These are phyloP conservation scores for Psophocarpus tetragonolobus DNA, from an alignment of 306 rosid species.

Conservation along the genomic window DNA sequence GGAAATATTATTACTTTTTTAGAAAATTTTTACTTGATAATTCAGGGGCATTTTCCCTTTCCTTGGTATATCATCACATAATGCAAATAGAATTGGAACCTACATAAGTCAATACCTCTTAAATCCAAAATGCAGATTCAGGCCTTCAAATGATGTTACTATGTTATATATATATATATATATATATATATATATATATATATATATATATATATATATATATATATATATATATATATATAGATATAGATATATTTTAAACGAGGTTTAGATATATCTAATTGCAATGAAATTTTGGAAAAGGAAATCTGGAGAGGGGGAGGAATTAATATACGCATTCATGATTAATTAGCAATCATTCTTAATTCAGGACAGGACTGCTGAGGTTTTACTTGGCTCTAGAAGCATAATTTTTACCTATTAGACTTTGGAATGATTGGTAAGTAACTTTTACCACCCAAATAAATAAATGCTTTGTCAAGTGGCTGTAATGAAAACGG, in stretches of 20 bases:
- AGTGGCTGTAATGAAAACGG: too few relatives aligned
- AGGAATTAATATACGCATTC: not conserved
- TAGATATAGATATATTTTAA: too few relatives aligned
- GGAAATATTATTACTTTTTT: not conserved
- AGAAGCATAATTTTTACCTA: too few relatives aligned
- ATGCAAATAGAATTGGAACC: conserved; percentile 13
- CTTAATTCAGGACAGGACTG: too few relatives aligned
- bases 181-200: too few relatives aligned
- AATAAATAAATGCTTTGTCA: too few relatives aligned
- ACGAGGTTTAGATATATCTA: not conserved
- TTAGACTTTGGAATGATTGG: too few relatives aligned
- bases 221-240: too few relatives aligned
- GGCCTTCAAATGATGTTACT: conserved; percentile 7
- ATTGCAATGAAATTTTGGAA: not conserved
- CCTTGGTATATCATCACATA: not conserved
- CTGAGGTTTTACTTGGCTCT: not conserved
- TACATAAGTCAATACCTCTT: not conserved
- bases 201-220: too few relatives aligned
- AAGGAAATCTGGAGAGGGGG: not conserved
- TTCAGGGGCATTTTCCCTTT: conserved; percentile 7
- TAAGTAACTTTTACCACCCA: not conserved
- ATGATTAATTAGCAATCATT: not conserved
- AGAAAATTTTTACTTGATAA: conserved; percentile 19
- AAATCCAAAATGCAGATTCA: not conserved
- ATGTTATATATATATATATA: not conserved